Evolutionary conservation across 140 eudicot species (phyloP).

Genomic region (Senecio squalidus): DNA sequence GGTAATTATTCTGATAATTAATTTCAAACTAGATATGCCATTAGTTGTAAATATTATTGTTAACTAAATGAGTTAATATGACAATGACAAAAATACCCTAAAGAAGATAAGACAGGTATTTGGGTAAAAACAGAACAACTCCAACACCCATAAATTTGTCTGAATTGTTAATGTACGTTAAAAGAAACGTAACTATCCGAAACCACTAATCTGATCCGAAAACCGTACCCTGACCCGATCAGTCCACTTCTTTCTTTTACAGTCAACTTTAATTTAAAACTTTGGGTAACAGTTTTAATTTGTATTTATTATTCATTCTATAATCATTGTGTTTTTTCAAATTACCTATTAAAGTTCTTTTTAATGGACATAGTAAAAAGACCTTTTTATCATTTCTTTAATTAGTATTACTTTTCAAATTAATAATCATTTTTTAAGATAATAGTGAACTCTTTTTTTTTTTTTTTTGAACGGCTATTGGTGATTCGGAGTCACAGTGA

Average conservation of each 20-base stretch:
- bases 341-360: not conserved
- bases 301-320: not conserved
- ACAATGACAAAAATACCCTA: not conserved
- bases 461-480: no score
- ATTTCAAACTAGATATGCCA: no score
- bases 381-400: not conserved
- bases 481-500: no score
- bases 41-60: no score
- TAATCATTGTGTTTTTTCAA: conserved; percentile 3
- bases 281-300: not conserved
- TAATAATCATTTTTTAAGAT: not conserved
- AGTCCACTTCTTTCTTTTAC: conserved; percentile 24
- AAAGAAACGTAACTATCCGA: conserved; percentile 23
- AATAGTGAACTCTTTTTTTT: no score
- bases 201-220: conserved; percentile 27
- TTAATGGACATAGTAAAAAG: not conserved
- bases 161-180: conserved; percentile 1
- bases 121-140: conserved; percentile 19
- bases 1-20: no score
- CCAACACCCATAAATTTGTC: conserved; percentile 27
- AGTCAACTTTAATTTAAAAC: conserved; percentile 30
- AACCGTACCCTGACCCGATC: conserved; percentile 32
- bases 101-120: not conserved
- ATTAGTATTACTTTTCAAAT: not conserved
- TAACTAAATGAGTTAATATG: no score